Conservation (phyloP, 176 grass and related monocot genomes). For the Phyllostachys edulis region DNA sequence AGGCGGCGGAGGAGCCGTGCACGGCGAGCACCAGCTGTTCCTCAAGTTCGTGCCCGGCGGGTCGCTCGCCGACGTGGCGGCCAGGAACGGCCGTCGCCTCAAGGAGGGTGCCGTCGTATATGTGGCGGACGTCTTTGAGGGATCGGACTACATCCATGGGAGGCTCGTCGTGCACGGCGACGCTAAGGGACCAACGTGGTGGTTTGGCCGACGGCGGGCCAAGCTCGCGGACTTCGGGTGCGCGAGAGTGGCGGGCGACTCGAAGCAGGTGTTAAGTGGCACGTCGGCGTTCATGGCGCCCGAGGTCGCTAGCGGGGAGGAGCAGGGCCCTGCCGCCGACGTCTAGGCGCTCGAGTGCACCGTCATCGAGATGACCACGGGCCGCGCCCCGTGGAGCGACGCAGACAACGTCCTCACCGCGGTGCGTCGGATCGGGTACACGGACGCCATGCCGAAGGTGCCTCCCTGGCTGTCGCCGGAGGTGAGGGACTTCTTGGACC, state of each 20-base stretch:
- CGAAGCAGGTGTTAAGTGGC: neutral
- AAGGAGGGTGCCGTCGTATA: constrained; percentile 21
- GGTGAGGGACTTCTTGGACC: constrained; percentile 52
- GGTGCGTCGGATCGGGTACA: constrained; percentile 47
- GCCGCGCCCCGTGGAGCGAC: constrained; percentile 34
- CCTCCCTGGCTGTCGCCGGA: constrained; percentile 44
- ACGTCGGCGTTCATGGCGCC: constrained; percentile 64
- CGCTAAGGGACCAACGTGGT: constrained; percentile 55
- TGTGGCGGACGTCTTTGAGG: constrained; percentile 28
- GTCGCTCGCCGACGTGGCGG: constrained; percentile 51
- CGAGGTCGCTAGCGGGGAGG: constrained; percentile 58
- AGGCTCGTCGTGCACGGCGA: constrained; percentile 49
- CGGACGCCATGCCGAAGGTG: constrained; percentile 20
- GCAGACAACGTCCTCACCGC: constrained; percentile 10
- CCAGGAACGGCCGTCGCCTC: constrained; percentile 26
- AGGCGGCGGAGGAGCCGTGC: too few relatives aligned
- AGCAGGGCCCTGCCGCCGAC: constrained; percentile 45
- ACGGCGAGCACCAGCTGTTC: neutral
- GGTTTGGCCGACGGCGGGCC: constrained; percentile 32
- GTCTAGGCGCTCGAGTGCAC: constrained; percentile 59
- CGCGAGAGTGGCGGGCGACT: neutral
- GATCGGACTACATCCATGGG: constrained; percentile 50
- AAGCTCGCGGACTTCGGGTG: constrained; percentile 60
- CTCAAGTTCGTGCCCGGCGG: constrained; percentile 58
- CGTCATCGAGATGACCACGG: constrained; percentile 51